Evolutionary conservation across 2,329 filamentous ascomycete species (phyloP), one percentile per base, ranked within the genome.

Genomic region (Magnaporthiopsis poae): DNA sequence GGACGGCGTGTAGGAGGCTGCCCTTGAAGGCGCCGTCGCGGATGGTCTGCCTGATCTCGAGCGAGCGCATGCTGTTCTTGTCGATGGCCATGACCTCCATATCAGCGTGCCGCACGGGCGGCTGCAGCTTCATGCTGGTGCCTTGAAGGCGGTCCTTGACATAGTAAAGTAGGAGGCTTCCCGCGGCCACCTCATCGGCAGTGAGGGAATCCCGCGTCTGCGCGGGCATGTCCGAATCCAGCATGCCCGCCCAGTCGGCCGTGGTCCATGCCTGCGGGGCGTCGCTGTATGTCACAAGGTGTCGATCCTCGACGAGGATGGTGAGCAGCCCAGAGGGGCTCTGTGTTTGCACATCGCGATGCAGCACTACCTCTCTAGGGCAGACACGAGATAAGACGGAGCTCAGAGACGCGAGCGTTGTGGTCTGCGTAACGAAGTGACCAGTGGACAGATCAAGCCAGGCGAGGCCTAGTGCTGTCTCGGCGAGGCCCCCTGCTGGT

Each of bases 401-500:
- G n/a, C 90, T 83, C 5, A 99, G 79, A 66, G 88, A 87, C 64
- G 85, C 80, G 9, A 93, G 77, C 27, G 88, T 88, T 0, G 90
- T 88, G 25, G 81, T 81, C 74, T 98, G 92, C 0, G 92, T 96
- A 73, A 88, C 92, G 77, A 99, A 99, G 72, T 94, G 90, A 18
- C 95, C 95, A 2, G 95, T 99, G 11, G 95, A 97, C 33, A 98
- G 79, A 77, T 99, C 95, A 62, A 98, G 81, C 95, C 95, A 99
- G 60, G 95, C 91, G 64, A 99, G 80, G 3, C 95, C 95, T 67
- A 96, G 80, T 67, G 60, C 72, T 2, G 15, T 11, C 12, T 25
- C 36, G 59, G 64, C 35, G 35, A 60, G 68, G 67, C 71, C 66
- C 62, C 66, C 63, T 29, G 69, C 61, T 66, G 61, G 66, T 25